Conservation (phyloP, 192 early-diverging fungal species). For the Rhizoclosmatium sp. region DNA sequence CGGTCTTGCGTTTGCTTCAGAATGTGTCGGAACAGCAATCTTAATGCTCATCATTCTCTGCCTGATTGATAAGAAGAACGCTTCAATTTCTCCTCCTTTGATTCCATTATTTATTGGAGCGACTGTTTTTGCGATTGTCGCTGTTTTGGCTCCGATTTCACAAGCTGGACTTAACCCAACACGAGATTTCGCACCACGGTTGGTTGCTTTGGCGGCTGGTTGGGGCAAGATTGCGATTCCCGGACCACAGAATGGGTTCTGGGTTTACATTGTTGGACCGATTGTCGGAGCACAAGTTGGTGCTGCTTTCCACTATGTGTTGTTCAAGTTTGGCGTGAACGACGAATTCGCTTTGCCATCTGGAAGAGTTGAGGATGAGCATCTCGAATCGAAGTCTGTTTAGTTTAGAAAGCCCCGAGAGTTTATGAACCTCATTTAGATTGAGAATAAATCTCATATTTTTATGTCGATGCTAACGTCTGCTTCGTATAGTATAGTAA, state of each 20-base stretch:
- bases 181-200: slow-evolving; percentile 46
- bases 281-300: slow-evolving; percentile 21
- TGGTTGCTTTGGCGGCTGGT: slow-evolving; percentile 41
- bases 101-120: slow-evolving; percentile 36
- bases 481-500: too few species aligned
- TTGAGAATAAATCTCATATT: too few species aligned
- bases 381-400: too few species aligned
- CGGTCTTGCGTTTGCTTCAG: slow-evolving; percentile 23
- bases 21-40: slow-evolving; percentile 37
- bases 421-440: too few species aligned
- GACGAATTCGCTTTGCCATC: neutral
- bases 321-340: neutral
- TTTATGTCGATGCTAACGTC: too few species aligned
- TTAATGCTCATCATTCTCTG: slow-evolving; percentile 33
- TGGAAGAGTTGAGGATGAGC: too few species aligned
- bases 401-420: too few species aligned
- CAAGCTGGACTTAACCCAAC: slow-evolving; percentile 51
- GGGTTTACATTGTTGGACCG: slow-evolving; percentile 27
- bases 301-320: slow-evolving; percentile 1
- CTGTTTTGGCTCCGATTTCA: slow-evolving; percentile 36
- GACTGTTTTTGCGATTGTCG: neutral
- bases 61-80: slow-evolving; percentile 27
- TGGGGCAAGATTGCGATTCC: slow-evolving; percentile 26
- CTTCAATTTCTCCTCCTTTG: slow-evolving; percentile 21
- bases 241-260: slow-evolving; percentile 13